Conservation (phyloP, 306 rosid genomes). For the Lathyrus oleraceus region DNA sequence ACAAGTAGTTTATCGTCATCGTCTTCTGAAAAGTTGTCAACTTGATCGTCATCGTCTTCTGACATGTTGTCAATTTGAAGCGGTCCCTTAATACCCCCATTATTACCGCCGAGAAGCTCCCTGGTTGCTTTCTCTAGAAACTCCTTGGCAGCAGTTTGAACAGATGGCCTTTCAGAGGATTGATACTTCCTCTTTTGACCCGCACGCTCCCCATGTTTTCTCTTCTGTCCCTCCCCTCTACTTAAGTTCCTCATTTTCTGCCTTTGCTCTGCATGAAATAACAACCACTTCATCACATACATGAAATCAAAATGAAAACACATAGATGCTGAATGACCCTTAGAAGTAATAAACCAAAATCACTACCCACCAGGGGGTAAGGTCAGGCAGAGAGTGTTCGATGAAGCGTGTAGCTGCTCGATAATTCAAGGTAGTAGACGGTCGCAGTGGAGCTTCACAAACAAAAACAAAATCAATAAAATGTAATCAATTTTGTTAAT, state of each 20-base stretch:
- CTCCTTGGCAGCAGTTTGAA: conserved; percentile 74
- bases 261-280: conserved; percentile 60
- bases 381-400: conserved; percentile 86
- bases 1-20: conserved; percentile 30
- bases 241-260: conserved; percentile 66
- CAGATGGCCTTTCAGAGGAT: conserved; percentile 67
- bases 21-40: conserved; percentile 44
- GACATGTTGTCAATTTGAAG: conserved; percentile 42
- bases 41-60: conserved; percentile 43
- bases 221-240: conserved; percentile 61
- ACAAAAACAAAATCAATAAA: conserved; percentile 41
- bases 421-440: conserved; percentile 75
- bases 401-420: conserved; percentile 94
- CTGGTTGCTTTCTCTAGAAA: conserved; percentile 87
- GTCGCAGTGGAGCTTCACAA: conserved; percentile 80
- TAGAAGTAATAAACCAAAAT: conserved; percentile 12
- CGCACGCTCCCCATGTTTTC: conserved; percentile 48
- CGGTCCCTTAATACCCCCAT: conserved; percentile 72
- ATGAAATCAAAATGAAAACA: conserved; percentile 25
- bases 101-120: conserved; percentile 72
- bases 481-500: background rate
- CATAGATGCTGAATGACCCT: background rate
- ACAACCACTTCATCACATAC: conserved; percentile 30
- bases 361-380: conserved; percentile 64
- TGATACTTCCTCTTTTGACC: conserved; percentile 78